Percentiles rank a stretch among this genome's conserved stretches.
Conservation (phyloP, 805 yeast genomes). For the Candida insectorum region DNA sequence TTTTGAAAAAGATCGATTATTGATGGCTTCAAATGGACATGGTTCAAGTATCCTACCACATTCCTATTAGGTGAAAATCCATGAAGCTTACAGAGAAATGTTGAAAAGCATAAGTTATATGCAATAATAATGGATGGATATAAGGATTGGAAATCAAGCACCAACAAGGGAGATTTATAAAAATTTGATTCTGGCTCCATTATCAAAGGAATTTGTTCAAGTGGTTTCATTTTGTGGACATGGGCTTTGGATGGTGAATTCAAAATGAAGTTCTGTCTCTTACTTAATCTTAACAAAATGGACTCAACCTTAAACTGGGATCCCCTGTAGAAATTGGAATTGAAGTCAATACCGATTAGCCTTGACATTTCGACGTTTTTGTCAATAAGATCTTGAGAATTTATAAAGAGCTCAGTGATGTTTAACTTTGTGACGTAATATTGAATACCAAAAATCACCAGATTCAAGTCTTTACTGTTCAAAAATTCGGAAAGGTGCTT, state of each 20-base stretch:
- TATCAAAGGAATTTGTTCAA: conserved; percentile 85
- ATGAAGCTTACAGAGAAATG: conserved; percentile 60
- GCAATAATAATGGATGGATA: conserved; percentile 99
- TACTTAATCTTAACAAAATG: conserved; percentile 67
- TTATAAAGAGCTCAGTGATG: conserved; percentile 46
- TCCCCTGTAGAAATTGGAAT: conserved; percentile 83
- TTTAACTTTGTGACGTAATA: conserved; percentile 47
- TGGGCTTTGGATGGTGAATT: conserved; percentile 77
- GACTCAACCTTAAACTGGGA: conserved; percentile 95
- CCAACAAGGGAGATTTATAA: conserved; percentile 86
- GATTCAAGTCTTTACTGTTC: conserved; percentile 3
- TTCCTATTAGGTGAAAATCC: conserved; percentile 49
- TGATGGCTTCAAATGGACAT: conserved; percentile 48
- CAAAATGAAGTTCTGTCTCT: conserved; percentile 68
- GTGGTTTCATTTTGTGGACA: conserved; percentile 79
- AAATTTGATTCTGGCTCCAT: conserved; percentile 88
- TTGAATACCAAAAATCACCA: conserved; percentile 33
- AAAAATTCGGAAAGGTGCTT: conserved; percentile 42
- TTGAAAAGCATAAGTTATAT: conserved; percentile 81
- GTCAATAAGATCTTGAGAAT: conserved; percentile 61
- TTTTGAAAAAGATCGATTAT: conserved; percentile 49
- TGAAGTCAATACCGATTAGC: conserved; percentile 83
- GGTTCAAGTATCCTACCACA: conserved; percentile 52
- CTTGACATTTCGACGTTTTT: conserved; percentile 81
- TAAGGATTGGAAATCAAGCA: conserved; percentile 87